Evolutionary conservation across 2,329 filamentous ascomycete species (phyloP).

Genomic region (Curvularia sp.): DNA sequence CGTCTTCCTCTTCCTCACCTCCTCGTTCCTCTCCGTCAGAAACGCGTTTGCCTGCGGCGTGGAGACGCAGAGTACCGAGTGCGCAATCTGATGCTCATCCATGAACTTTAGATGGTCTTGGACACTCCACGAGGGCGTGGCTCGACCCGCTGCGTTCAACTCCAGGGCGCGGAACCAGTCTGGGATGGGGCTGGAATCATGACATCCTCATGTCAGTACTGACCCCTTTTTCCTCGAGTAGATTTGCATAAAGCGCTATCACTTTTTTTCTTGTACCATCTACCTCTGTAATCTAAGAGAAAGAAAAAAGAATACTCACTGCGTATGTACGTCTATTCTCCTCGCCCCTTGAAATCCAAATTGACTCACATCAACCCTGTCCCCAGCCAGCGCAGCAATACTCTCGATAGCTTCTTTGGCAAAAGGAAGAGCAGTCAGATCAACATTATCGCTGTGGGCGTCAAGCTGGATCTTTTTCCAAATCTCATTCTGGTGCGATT

Average conservation of each 20-base stretch:
- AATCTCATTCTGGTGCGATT: slow-evolving; percentile 4
- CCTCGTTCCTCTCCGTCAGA: slow-evolving; percentile 19
- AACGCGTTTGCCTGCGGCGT: slow-evolving; percentile 50
- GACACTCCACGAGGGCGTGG: slow-evolving; percentile 43
- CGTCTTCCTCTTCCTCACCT: slow-evolving; percentile 32
- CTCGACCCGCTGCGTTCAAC: slow-evolving; percentile 43
- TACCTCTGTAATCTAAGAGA: too few species aligned
- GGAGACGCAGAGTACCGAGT: slow-evolving; percentile 43
- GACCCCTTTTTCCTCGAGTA: too few species aligned
- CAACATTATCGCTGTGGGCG: slow-evolving; percentile 31
- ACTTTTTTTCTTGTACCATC: too few species aligned
- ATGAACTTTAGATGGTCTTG: slow-evolving; percentile 45
- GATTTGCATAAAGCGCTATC: too few species aligned
- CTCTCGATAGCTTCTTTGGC: slow-evolving; percentile 37
- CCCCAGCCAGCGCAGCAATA: slow-evolving; percentile 34
- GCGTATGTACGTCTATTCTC: slow-evolving; percentile 48
- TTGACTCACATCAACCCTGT: slow-evolving; percentile 1
- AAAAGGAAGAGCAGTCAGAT: slow-evolving; percentile 43
- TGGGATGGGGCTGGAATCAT: slow-evolving; percentile 40
- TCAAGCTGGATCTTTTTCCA: slow-evolving; percentile 23
- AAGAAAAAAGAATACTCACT: slow-evolving; percentile 19
- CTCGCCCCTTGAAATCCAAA: slow-evolving; percentile 28
- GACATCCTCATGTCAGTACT: too few species aligned
- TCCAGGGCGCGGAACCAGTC: slow-evolving; percentile 46
- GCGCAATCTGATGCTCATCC: slow-evolving; percentile 35